Conservation (phyloP, 2,329 filamentous ascomycete genomes). For the Blastomyces parvus region DNA sequence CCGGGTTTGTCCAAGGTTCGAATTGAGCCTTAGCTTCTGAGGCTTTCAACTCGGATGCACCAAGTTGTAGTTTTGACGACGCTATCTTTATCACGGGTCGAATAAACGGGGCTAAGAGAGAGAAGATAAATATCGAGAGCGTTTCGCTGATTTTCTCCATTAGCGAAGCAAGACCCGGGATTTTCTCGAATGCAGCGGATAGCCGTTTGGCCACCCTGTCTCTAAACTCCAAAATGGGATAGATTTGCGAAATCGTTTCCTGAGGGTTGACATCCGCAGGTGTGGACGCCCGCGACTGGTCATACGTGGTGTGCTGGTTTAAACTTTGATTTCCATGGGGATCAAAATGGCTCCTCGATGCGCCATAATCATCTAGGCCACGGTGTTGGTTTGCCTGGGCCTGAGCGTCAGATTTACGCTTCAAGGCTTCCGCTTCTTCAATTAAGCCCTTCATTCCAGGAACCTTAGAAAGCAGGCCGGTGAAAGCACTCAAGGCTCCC, state of each 20-base stretch:
- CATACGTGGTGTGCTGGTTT: constrained; percentile 19
- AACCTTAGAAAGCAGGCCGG: constrained; percentile 63
- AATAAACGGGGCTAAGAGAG: constrained; percentile 82
- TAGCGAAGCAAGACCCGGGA: constrained; percentile 80
- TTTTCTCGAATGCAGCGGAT: constrained; percentile 75
- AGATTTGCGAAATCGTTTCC: constrained; percentile 70
- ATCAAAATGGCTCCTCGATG: constrained; percentile 20
- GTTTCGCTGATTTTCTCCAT: constrained; percentile 91
- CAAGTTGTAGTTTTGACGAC: constrained; percentile 73
- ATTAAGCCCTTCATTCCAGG: constrained; percentile 63
- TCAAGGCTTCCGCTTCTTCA: constrained; percentile 54
- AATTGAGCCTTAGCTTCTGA: constrained; percentile 65
- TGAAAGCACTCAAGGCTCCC: constrained; percentile 50
- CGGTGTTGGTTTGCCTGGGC: constrained; percentile 48
- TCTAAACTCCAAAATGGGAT: constrained; percentile 86
- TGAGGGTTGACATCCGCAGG: constrained; percentile 59
- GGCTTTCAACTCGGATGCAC: constrained; percentile 61
- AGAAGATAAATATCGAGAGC: constrained; percentile 82
- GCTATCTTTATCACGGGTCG: constrained; percentile 83
- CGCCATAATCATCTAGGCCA: constrained; percentile 22
- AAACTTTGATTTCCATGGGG: constrained; percentile 11
- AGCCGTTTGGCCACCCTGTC: constrained; percentile 89
- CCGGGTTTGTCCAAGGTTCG: constrained; percentile 68
- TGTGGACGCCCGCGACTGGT: constrained; percentile 26
- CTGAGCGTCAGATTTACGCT: constrained; percentile 53